Evolutionary conservation across 108 stramenopile genomes (phyloP).

Genomic region (Licmophora abbreviata): DNA sequence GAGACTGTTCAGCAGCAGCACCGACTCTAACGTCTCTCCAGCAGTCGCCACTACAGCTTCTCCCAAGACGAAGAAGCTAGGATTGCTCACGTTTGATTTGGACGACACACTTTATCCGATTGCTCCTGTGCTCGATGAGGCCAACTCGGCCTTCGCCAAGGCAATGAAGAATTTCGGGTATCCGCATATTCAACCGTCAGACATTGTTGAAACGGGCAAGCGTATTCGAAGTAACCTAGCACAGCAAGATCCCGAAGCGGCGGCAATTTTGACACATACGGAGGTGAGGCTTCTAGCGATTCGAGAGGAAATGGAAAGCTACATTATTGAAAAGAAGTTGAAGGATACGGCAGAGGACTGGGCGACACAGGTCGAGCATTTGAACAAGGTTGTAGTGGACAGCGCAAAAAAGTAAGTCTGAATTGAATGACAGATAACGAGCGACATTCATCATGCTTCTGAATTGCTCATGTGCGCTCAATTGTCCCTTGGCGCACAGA

Average conservation of each 20-base stretch:
- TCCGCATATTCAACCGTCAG: slow-evolving; percentile 41
- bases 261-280: slow-evolving; percentile 69
- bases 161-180: slow-evolving; percentile 74
- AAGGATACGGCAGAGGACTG: slow-evolving; percentile 73
- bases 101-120: slow-evolving; percentile 85
- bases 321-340: slow-evolving; percentile 58
- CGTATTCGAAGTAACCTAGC: slow-evolving; percentile 60
- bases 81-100: slow-evolving; percentile 79
- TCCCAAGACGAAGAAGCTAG: slow-evolving; percentile 32
- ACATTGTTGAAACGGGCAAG: slow-evolving; percentile 64
- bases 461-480: not conserved
- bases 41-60: too few relatives aligned
- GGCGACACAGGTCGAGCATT: slow-evolving; percentile 63
- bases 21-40: too few relatives aligned
- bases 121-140: slow-evolving; percentile 54
- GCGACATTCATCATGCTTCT: slow-evolving; percentile 1
- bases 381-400: slow-evolving; percentile 45
- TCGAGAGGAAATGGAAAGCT: slow-evolving; percentile 73
- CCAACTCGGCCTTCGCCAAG: slow-evolving; percentile 62
- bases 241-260: slow-evolving; percentile 36
- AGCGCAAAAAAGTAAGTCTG: slow-evolving; percentile 63
- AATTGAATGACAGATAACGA: not conserved
- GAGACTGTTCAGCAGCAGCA: too few relatives aligned
- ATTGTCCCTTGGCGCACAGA: slow-evolving; percentile 16
- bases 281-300: slow-evolving; percentile 70